These are phyloP conservation scores for Talaromyces adpressus DNA, from an alignment of 495 filamentous ascomycete genomes.

Conservation along the genomic window DNA sequence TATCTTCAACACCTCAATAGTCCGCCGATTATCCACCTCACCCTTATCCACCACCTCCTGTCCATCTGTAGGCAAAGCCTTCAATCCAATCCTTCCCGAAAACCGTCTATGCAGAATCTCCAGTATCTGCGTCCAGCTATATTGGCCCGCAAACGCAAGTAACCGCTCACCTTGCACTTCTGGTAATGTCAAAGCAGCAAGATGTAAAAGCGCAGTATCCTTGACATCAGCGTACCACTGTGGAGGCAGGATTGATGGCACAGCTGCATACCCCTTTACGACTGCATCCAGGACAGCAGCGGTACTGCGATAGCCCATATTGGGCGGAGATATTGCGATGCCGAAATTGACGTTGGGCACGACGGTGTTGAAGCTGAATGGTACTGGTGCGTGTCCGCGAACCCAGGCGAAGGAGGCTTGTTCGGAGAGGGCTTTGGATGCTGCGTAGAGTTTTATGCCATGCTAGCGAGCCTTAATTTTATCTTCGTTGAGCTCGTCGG, in stretches of 20 bases:
- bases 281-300: neutral
- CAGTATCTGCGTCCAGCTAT: neutral
- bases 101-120: slow-evolving; percentile 1
- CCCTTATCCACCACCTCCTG: neutral
- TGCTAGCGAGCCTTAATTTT: neutral
- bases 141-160: slow-evolving; percentile 24
- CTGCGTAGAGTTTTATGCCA: slow-evolving; percentile 33
- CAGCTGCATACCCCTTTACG: neutral
- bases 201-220: slow-evolving; percentile 40
- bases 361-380: slow-evolving; percentile 36
- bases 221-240: slow-evolving; percentile 41
- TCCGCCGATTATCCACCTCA: slow-evolving; percentile 2
- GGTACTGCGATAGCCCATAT: slow-evolving; percentile 3
- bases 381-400: slow-evolving; percentile 34
- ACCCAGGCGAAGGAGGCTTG: slow-evolving; percentile 43
- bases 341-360: slow-evolving; percentile 29
- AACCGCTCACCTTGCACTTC: slow-evolving; percentile 35
- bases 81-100: neutral
- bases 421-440: slow-evolving; percentile 46
- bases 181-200: slow-evolving; percentile 30
- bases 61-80: neutral
- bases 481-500: too few species aligned
- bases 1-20: slow-evolving; percentile 1
- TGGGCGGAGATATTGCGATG: neutral
- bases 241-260: slow-evolving; percentile 9